Percentiles rank a stretch among this genome's conserved stretches.
phyloP scores from a whole-genome alignment of 495 filamentous ascomycete genomes.

The Elasticomyces elasticus region DNA sequence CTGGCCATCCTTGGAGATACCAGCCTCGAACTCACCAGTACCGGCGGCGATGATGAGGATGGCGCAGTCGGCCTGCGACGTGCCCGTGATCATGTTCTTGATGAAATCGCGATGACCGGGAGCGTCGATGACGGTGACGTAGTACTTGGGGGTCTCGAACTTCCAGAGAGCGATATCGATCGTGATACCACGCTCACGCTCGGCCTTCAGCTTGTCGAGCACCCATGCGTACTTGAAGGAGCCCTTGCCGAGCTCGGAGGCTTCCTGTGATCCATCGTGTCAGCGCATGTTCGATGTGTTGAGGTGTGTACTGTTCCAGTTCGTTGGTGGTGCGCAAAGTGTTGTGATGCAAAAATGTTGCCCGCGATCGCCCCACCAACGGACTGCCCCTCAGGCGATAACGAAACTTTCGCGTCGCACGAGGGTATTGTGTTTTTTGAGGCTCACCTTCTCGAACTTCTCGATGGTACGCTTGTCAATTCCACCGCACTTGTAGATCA shows the following conservation, averaged over 20 bases:
- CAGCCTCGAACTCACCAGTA: constrained; percentile 99
- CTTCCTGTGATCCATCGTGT: constrained; percentile 57
- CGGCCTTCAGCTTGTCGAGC: constrained; percentile 99
- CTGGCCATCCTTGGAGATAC: constrained; percentile 99
- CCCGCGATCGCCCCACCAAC: not conserved
- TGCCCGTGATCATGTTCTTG: constrained; percentile 99
- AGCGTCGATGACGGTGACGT: constrained; percentile 60
- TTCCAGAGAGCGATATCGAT: constrained; percentile 99
- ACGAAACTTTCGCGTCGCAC: not conserved
- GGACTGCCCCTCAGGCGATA: constrained; percentile 5
- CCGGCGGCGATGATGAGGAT: constrained; percentile 99
- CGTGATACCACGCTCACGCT: constrained; percentile 99
- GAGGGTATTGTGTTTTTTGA: constrained; percentile 1
- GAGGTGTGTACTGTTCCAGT: not conserved
- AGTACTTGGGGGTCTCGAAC: constrained; percentile 98
- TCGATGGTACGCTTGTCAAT: constrained; percentile 99
- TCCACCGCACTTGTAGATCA: constrained; percentile 99
- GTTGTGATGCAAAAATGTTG: not conserved
- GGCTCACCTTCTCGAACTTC: constrained; percentile 99
- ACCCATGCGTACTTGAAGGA: constrained; percentile 99
- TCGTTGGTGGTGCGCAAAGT: not conserved
- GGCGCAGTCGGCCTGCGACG: constrained; percentile 98
- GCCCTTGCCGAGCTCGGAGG: constrained; percentile 98
- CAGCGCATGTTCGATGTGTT: constrained; percentile 25
- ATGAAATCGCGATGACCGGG: constrained; percentile 99